A percentile compares a stretch with the other conserved stretches of the same genome.
Evolutionary conservation across 2,329 filamentous ascomycete species (phyloP).

Genomic region (Xylariaceae sp.): DNA sequence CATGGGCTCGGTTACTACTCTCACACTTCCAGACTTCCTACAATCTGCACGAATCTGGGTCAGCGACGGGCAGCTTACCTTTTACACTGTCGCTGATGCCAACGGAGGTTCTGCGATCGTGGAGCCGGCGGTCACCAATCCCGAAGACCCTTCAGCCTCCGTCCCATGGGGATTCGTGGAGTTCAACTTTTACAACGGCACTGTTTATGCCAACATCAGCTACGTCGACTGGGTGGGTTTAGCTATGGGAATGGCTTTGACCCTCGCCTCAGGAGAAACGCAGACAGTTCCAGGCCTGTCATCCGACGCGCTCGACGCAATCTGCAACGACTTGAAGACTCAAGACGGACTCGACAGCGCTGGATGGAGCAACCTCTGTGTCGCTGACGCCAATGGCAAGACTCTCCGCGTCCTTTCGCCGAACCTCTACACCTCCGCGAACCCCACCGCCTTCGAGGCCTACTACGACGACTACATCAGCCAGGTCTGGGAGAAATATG

Average conservation of each 20-base stretch:
- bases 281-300: slow-evolving; percentile 41
- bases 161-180: slow-evolving; percentile 50
- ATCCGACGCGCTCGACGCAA: slow-evolving; percentile 31
- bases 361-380: slow-evolving; percentile 44
- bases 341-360: slow-evolving; percentile 37
- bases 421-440: slow-evolving; percentile 36
- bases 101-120: slow-evolving; percentile 37
- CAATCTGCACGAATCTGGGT: slow-evolving; percentile 41
- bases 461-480: slow-evolving; percentile 46
- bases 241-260: slow-evolving; percentile 46
- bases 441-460: slow-evolving; percentile 33
- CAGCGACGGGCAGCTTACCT: slow-evolving; percentile 36
- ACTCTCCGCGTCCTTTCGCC: slow-evolving; percentile 44
- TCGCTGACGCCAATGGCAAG: slow-evolving; percentile 32
- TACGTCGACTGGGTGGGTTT: slow-evolving; percentile 51
- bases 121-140: slow-evolving; percentile 44
- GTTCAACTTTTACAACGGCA: slow-evolving; percentile 36
- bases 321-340: slow-evolving; percentile 38
- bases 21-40: slow-evolving; percentile 39
- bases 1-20: slow-evolving; percentile 33
- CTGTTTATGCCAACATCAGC: slow-evolving; percentile 45
- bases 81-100: slow-evolving; percentile 33
- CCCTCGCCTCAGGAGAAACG: slow-evolving; percentile 30
- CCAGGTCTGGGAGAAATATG: slow-evolving; percentile 43
- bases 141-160: slow-evolving; percentile 38